Evolutionary conservation across 225 moss, liverwort and hornwort species (phyloP), one percentile per base, ranked within the genome.

Genomic region (Ulota crispa): DNA sequence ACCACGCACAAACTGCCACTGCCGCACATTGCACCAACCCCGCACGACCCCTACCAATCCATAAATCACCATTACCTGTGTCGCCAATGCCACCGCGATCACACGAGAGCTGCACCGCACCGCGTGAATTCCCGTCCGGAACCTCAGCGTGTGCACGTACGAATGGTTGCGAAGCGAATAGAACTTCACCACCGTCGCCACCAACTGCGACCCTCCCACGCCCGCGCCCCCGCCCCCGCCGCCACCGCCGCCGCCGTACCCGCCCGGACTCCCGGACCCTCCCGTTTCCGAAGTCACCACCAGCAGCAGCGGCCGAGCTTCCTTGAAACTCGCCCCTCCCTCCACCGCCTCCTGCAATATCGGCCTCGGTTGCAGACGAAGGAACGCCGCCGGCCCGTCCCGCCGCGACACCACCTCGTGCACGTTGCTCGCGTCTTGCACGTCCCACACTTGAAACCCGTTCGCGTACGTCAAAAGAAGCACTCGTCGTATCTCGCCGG

Each of bases 371-470:
- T 94, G 93, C 71, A 99, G 84, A 55, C 95, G 94, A 8, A 99
- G 91, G 76, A 99, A 99, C 56, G 98, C 91, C 64, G 88, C 95
- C 14, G 92, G 98, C 12, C 96, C 98, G 90, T 99, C 98, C 23
- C 98, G 91, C 20, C 94, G 92, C 21, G 96, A 99, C 43, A 99
- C 91, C 75, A 99, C 72, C 86, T 99, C 98, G 64, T 92, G 92
- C 23, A 99, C 98, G 80, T 99, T 94, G 63, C 86, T 90, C 77
- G 98, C 95, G 78, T 92, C 94, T 79, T 99, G 91, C 13, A 99
- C 91, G 65, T 99, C 98, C 98, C 98, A 99, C 3, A 99, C 89
- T 92, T 99, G 98, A 73, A 99, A 99, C 24, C 98, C 96, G 72
- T 99, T 99, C 39, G 78, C 37, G 65, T 99, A 99, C 6, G 94